Base-by-base conservation (phyloP, 495 filamentous ascomycete species). In the Daldinia grandis region DNA sequence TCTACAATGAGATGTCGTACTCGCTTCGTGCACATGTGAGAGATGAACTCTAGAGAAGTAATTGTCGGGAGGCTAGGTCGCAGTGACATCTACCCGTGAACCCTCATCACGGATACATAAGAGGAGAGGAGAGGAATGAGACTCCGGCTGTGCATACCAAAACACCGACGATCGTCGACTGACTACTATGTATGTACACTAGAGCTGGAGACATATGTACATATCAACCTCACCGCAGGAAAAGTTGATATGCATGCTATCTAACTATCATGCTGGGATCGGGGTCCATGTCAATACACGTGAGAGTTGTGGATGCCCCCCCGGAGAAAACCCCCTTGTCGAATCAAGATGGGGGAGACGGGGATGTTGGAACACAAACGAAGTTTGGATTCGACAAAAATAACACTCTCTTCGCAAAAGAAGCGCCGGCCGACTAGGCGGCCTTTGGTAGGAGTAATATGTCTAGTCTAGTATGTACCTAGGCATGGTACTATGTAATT, bases 241-340 rank as follows among this genome's bases (percentile, higher is more conserved):
- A 31, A 66, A 31, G 70, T 73, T 69, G 70, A 65, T 65, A 73
- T 73, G 70, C 70, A 73, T 66, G 70, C 51, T 73, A 73, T 72
- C 69, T 73, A 69, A 25, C 59, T 60, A 62, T 66, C 61, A 57
- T 61, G 33, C 64, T 62, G 44, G 70, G 70, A 68, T 68, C 65
- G 61, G 65, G 56, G 49, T 19, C 61, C 33, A 58, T 69, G 64
- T 64, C 25, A 44, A 57, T 37, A 64, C 60, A 68, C 58, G 53
- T 63, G 37, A 66, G 63, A 51, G 27, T 51, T 62, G 17, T 66
- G 50, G 54, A 66, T 62, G 30, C 56, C 21, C 60, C 30, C 24
- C 56, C 37, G 64, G 64, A 61, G 54, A 64, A 71, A 47, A 60
- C 50, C 15, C 30, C 30, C 61, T 27, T 42, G 64, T 68, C 61